Base-by-base conservation (phyloP, 2,329 filamentous ascomycete genomes). In the Cordyceps javanica region DNA sequence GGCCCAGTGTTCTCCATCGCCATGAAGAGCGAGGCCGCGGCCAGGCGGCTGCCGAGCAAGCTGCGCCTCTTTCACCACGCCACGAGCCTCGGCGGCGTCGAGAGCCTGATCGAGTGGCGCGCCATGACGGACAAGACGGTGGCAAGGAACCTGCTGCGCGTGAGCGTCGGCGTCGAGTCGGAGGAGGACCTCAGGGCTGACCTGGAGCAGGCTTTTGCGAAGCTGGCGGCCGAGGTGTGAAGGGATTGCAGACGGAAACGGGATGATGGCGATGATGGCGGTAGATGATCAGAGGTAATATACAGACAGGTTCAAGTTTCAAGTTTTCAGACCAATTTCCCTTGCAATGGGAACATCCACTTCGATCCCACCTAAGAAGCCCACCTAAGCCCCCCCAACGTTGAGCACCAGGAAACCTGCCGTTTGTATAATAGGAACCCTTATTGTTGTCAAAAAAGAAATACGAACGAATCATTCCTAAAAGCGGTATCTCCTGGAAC, bases 41-140 rank as follows among this genome's bases (percentile, higher is more conserved):
- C 94, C 3, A 82, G 79, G 62, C 72, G 76, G 30, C 73, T 99
- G 62, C 94, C 94, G 3, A 89, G 87, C 67, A 89, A 89, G 71
- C 73, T 97, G 69, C 69, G 78, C 2, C 80, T 96, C 45, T 97
- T 97, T 76, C 90, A 96, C 65, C 94, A 99, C 72, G 94, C 94
- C 6, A 99, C 94, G 2, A 95, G 90, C 70, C 73, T 97, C 28
- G 94, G 94, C 2, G 93, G 94, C 5, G 91, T 97, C 10, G 94
- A 97, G 81, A 94, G 90, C 67, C 73, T 97, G 76, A 92, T 99
- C 65, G 94, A 99, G 80, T 99, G 94, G 94, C 81, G 94, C 59
- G 83, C 88, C 49, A 94, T 99, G 90, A 87, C 86, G 59, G 94
- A 99, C 76, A 66, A 73, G 3, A 77, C 70, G 1, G 86, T 95